phyloP scores from a whole-genome alignment of 306 rosid species.

The Prinsepia uniflora region DNA sequence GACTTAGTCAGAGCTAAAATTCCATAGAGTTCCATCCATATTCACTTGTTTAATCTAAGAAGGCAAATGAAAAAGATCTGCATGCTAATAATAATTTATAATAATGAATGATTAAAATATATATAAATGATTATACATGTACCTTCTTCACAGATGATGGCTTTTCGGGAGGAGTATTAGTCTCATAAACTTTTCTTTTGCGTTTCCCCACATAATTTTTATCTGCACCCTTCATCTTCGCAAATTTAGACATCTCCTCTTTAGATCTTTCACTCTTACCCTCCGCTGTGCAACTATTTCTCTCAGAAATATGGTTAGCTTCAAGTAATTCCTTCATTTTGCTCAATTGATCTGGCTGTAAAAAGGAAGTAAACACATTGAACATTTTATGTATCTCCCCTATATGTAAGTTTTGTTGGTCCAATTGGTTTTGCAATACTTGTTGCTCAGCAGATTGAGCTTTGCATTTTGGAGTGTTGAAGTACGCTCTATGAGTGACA shows the following conservation, averaged over 20 bases:
- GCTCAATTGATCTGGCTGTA: neutral
- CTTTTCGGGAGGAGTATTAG: neutral
- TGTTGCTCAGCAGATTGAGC: neutral
- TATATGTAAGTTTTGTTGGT: neutral
- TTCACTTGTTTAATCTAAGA: too few species aligned
- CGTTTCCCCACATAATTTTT: too few species aligned
- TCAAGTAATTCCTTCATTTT: neutral
- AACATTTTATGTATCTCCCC: neutral
- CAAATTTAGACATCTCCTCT: neutral
- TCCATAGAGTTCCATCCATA: too few species aligned
- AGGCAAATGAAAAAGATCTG: too few species aligned
- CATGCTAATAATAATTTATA: too few species aligned
- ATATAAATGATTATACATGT: neutral
- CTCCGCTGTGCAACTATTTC: neutral
- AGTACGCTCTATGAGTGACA: neutral
- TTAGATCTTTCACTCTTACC: neutral
- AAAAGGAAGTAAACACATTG: neutral
- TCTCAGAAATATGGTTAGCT: neutral
- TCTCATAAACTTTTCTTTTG: neutral
- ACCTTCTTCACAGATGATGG: neutral
- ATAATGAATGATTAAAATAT: too few species aligned
- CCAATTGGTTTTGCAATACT: neutral
- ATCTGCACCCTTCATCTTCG: neutral
- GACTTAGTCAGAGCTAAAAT: too few species aligned
- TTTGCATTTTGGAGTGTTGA: neutral